Evolutionary conservation across 495 filamentous ascomycete species (phyloP).

Genomic region (Penicillium bialowiezense): DNA sequence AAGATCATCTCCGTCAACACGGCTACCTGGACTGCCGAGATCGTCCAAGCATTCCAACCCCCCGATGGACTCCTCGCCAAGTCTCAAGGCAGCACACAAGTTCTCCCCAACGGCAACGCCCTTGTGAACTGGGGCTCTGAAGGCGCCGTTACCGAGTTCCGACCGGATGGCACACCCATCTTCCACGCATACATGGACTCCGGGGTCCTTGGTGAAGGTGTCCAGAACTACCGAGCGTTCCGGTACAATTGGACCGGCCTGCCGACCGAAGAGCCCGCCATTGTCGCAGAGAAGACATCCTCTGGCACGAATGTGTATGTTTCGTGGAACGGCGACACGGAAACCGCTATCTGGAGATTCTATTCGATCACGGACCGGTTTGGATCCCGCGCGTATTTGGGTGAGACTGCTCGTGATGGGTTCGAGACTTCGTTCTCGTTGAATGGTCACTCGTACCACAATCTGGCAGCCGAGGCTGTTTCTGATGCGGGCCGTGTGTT

Average conservation of each 20-base stretch:
- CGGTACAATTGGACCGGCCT: slow-evolving; percentile 37
- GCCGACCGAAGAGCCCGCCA: slow-evolving; percentile 30
- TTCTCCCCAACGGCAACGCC: slow-evolving; percentile 51
- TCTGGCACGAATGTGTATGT: slow-evolving; percentile 34
- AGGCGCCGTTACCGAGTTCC: slow-evolving; percentile 53
- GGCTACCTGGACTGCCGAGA: slow-evolving; percentile 44
- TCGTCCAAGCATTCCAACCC: slow-evolving; percentile 42
- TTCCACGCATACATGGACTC: slow-evolving; percentile 42
- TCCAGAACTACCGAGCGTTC: slow-evolving; percentile 36
- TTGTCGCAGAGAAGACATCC: slow-evolving; percentile 29
- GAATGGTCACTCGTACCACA: slow-evolving; percentile 6
- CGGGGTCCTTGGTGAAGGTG: slow-evolving; percentile 25
- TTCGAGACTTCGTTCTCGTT: slow-evolving; percentile 38
- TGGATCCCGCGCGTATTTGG: slow-evolving; percentile 33
- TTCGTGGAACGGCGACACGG: slow-evolving; percentile 44
- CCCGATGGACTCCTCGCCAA: slow-evolving; percentile 50
- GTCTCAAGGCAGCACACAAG: slow-evolving; percentile 56
- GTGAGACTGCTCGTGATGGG: slow-evolving; percentile 29
- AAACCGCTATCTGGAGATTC: slow-evolving; percentile 38
- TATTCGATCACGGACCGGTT: slow-evolving; percentile 31
- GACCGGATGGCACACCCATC: slow-evolving; percentile 43
- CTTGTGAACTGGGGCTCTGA: slow-evolving; percentile 56
- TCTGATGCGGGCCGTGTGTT: slow-evolving; percentile 24
- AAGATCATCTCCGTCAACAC: slow-evolving; percentile 53
- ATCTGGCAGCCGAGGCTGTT: slow-evolving; percentile 16